Conservation (phyloP, 2,329 filamentous ascomycete genomes). For the Elsinoe arachidis region DNA sequence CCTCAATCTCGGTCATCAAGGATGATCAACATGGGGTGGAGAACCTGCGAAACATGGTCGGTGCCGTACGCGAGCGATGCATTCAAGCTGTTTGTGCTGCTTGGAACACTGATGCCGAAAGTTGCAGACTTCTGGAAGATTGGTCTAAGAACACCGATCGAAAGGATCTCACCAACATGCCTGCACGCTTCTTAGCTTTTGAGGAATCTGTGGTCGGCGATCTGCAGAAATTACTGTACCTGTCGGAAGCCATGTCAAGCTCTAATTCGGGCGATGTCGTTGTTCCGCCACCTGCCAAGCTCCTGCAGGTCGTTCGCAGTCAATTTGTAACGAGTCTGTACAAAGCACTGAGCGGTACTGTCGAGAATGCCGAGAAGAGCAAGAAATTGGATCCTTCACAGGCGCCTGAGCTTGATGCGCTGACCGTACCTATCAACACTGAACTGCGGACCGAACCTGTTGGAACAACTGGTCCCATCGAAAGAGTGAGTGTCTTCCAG, state of each 20-base stretch:
- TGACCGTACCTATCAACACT: constrained; percentile 28
- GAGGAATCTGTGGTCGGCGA: constrained; percentile 73
- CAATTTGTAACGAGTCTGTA: constrained; percentile 93
- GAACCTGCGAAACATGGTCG: constrained; percentile 65
- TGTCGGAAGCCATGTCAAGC: constrained; percentile 74
- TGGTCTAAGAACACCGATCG: constrained; percentile 79
- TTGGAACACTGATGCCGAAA: constrained; percentile 90
- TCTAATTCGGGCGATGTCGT: constrained; percentile 69
- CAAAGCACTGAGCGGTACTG: constrained; percentile 88
- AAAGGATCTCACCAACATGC: constrained; percentile 85
- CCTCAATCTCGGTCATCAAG: constrained; percentile 60
- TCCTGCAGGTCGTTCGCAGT: constrained; percentile 80
- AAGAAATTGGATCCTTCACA: constrained; percentile 49
- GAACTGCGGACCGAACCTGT: constrained; percentile 15
- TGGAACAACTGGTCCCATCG: background rate
- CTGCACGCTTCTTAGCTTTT: constrained; percentile 73
- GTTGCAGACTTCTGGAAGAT: constrained; percentile 85
- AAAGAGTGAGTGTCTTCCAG: constrained; percentile 30
- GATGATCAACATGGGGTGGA: constrained; percentile 52
- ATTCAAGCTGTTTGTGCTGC: constrained; percentile 77
- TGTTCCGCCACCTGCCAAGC: constrained; percentile 72
- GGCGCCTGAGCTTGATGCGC: constrained; percentile 44
- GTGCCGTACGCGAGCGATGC: constrained; percentile 71
- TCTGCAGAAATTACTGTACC: constrained; percentile 92
- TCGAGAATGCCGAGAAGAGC: constrained; percentile 82